These are phyloP conservation scores for Pythium dissotocum DNA, from an alignment of 352 stramenopile genomes.

Conservation along the genomic window DNA sequence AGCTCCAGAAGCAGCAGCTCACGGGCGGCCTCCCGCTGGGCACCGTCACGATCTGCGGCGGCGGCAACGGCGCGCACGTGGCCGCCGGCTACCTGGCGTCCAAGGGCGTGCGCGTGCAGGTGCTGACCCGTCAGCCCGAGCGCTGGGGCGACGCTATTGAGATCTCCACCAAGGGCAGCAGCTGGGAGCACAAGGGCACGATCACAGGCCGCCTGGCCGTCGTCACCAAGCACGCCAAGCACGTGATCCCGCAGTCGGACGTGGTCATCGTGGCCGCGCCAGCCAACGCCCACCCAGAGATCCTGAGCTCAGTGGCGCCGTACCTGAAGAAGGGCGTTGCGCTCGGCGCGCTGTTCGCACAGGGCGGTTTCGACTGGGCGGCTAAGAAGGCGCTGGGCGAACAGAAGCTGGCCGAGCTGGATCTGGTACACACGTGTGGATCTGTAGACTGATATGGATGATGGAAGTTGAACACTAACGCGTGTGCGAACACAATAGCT, in stretches of 20 bases:
- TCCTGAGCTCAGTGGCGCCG: slow-evolving; percentile 73
- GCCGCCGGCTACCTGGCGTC: slow-evolving; percentile 86
- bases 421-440: slow-evolving; percentile 42
- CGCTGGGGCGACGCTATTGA: slow-evolving; percentile 79
- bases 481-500: slow-evolving; percentile 39
- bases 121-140: slow-evolving; percentile 82
- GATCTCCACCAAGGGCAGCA: slow-evolving; percentile 82
- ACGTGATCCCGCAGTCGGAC: slow-evolving; percentile 86
- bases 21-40: slow-evolving; percentile 32
- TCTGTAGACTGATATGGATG: slow-evolving; percentile 10
- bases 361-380: slow-evolving; percentile 93
- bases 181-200: slow-evolving; percentile 79
- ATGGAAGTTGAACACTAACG: not conserved
- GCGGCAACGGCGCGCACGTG: slow-evolving; percentile 91
- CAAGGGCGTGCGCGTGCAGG: slow-evolving; percentile 81
- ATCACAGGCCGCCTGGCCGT: slow-evolving; percentile 71
- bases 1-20: slow-evolving; percentile 58
- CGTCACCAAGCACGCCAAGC: slow-evolving; percentile 81
- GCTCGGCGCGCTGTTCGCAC: slow-evolving; percentile 88
- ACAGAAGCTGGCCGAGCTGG: slow-evolving; percentile 49
- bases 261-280: slow-evolving; percentile 90
- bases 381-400: slow-evolving; percentile 86
- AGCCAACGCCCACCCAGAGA: slow-evolving; percentile 85
- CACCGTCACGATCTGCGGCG: slow-evolving; percentile 90
- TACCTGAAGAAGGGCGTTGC: slow-evolving; percentile 86